These are phyloP conservation scores for Psidium friedrichsthalianum DNA, from an alignment of 345 rosid genomes.

Conservation along the genomic window DNA sequence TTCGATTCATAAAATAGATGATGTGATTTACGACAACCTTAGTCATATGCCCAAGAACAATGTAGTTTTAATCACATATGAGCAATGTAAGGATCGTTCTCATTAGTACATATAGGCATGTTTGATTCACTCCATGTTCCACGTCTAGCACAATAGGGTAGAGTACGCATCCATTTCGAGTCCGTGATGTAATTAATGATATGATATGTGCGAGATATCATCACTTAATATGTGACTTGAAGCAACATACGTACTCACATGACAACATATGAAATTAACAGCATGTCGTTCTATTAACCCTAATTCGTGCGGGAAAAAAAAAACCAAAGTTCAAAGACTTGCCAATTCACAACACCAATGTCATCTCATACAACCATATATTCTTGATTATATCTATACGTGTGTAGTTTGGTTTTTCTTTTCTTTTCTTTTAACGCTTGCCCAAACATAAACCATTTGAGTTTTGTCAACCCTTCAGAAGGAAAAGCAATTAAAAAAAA, in stretches of 20 bases:
- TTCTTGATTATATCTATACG: not conserved
- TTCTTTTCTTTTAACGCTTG: not conserved
- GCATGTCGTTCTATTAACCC: not conserved
- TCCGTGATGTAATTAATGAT: not conserved
- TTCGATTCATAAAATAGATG: not conserved
- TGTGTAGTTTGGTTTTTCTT: not conserved
- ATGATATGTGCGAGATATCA: not conserved
- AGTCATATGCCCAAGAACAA: not conserved
- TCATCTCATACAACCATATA: not conserved
- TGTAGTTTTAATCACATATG: not conserved
- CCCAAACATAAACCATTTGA: not conserved
- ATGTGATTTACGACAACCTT: not conserved
- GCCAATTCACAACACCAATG: not conserved
- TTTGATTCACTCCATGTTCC: not conserved
- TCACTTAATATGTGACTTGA: not conserved
- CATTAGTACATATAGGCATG: not conserved
- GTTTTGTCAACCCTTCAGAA: no score
- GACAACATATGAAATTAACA: not conserved
- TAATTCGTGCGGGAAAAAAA: not conserved
- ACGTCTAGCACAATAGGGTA: rapidly evolving
- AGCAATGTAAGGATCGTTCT: not conserved
- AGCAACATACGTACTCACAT: not conserved
- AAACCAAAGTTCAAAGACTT: not conserved
- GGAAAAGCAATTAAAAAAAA: no score
- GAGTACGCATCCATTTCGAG: not conserved